Conservation (phyloP, 2,329 filamentous ascomycete genomes). For the Colletotrichum eleusines region DNA sequence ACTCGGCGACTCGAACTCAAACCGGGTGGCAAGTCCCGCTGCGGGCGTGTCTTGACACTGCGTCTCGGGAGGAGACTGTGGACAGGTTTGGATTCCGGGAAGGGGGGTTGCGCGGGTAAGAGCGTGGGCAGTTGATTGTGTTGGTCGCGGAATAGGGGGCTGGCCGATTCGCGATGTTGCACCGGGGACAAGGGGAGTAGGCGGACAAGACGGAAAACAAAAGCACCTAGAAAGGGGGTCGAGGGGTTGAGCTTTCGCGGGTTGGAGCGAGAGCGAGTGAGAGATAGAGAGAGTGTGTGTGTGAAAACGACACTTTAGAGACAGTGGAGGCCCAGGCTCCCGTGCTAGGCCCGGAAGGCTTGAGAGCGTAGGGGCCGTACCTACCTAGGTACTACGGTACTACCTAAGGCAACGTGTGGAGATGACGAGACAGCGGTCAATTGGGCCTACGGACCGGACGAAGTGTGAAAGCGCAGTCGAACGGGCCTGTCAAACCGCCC, state of each 20-base stretch:
- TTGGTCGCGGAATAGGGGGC: constrained; percentile 1
- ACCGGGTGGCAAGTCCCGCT: constrained; percentile 38
- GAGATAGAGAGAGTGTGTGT: not conserved
- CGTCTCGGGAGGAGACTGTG: constrained; percentile 5
- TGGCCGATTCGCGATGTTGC: constrained; percentile 34
- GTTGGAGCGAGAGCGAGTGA: not conserved
- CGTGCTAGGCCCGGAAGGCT: constrained; percentile 31
- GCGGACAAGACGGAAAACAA: constrained; percentile 14
- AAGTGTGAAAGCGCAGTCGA: constrained; percentile 1
- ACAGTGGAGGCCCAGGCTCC: constrained; percentile 28
- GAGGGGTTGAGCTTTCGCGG: constrained; percentile 16
- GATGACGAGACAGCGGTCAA: constrained; percentile 17
- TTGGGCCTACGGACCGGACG: not conserved
- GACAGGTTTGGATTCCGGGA: not conserved
- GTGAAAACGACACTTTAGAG: constrained; percentile 32
- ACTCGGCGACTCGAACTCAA: constrained; percentile 37
- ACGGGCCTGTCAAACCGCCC: constrained; percentile 16
- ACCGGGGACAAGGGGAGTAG: constrained; percentile 8
- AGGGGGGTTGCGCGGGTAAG: not conserved
- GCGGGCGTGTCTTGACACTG: constrained; percentile 33
- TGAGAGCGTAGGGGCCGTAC: constrained; percentile 25
- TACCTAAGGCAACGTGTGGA: constrained; percentile 35
- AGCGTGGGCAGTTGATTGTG: not conserved
- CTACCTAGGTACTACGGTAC: too few relatives aligned
- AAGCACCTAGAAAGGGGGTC: constrained; percentile 38